Percentiles rank a stretch among this genome's conserved stretches.
Evolutionary conservation across 495 filamentous ascomycete genomes (phyloP).

Genomic region (Annulohypoxylon bovei): DNA sequence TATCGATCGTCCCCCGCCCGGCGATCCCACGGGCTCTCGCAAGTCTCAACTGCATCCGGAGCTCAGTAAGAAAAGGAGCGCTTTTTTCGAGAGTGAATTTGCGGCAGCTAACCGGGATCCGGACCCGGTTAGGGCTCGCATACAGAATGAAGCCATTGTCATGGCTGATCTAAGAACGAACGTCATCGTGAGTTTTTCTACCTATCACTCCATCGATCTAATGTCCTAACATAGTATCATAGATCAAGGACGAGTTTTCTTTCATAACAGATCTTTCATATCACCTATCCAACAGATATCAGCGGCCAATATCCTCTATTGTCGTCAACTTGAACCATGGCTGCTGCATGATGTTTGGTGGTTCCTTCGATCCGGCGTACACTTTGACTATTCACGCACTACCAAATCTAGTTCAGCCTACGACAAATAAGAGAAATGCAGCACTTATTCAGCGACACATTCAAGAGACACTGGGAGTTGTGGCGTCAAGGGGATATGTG

Average conservation of each 20-base stretch:
- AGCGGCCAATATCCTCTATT: constrained; percentile 74
- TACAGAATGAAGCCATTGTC: constrained; percentile 74
- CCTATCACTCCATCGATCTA: neutral
- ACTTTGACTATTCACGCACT: constrained; percentile 80
- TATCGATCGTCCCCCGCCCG: constrained; percentile 51
- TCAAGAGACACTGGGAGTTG: constrained; percentile 71
- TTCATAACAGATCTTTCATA: constrained; percentile 76
- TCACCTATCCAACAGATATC: constrained; percentile 76
- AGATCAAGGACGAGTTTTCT: constrained; percentile 74
- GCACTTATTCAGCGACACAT: constrained; percentile 76
- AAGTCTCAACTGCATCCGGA: constrained; percentile 48
- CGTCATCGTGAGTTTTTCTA: constrained; percentile 33
- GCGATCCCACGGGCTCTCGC: constrained; percentile 46
- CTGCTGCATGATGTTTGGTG: constrained; percentile 78
- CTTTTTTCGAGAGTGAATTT: constrained; percentile 61
- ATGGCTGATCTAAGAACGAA: constrained; percentile 88
- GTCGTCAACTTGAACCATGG: constrained; percentile 77
- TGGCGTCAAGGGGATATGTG: constrained; percentile 70
- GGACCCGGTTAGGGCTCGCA: constrained; percentile 63
- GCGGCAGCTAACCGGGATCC: constrained; percentile 42
- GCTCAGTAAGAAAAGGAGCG: constrained; percentile 53
- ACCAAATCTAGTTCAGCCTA: constrained; percentile 71
- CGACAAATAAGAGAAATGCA: constrained; percentile 85
- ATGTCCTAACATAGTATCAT: constrained; percentile 4
- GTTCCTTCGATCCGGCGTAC: constrained; percentile 80